Evolutionary conservation across 176 grass and related monocot species (phyloP).

Genomic region (Miscanthus lutarioriparius): DNA sequence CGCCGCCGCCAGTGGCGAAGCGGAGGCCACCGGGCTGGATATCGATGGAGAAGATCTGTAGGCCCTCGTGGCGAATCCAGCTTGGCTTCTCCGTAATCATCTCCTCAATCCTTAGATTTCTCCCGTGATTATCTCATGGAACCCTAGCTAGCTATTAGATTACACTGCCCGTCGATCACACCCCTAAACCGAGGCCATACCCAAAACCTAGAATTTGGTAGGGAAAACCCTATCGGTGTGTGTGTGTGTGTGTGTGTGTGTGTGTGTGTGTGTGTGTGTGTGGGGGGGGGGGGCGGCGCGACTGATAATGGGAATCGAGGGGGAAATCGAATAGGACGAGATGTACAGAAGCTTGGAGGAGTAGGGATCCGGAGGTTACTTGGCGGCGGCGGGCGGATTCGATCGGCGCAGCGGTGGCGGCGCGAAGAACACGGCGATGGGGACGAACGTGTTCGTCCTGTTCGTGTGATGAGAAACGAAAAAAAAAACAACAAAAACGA

Average conservation of each 20-base stretch:
- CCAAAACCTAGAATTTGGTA: too few relatives aligned
- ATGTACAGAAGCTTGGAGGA: neutral
- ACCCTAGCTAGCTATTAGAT: neutral
- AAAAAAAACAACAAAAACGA: constrained; percentile 13
- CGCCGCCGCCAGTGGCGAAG: constrained; percentile 92
- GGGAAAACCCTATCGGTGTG: too few relatives aligned
- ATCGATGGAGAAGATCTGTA: constrained; percentile 99
- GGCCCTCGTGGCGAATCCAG: constrained; percentile 88
- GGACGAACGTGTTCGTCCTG: constrained; percentile 30
- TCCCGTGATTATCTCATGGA: constrained; percentile 59
- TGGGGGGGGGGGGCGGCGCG: too few relatives aligned
- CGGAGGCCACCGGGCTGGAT: constrained; percentile 79
- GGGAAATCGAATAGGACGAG: neutral
- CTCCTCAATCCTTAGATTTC: constrained; percentile 24
- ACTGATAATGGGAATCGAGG: neutral
- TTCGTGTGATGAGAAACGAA: neutral
- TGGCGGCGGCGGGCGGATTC: neutral
- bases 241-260: too few relatives aligned
- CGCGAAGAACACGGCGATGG: constrained; percentile 51
- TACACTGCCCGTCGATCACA: neutral
- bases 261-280: too few relatives aligned
- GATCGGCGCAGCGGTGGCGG: constrained; percentile 30
- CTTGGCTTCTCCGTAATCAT: constrained; percentile 95
- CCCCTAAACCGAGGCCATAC: too few relatives aligned
- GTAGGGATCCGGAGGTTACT: neutral